Conservation (phyloP, 129 eudicot genomes). For the Ambrosia trifida region DNA sequence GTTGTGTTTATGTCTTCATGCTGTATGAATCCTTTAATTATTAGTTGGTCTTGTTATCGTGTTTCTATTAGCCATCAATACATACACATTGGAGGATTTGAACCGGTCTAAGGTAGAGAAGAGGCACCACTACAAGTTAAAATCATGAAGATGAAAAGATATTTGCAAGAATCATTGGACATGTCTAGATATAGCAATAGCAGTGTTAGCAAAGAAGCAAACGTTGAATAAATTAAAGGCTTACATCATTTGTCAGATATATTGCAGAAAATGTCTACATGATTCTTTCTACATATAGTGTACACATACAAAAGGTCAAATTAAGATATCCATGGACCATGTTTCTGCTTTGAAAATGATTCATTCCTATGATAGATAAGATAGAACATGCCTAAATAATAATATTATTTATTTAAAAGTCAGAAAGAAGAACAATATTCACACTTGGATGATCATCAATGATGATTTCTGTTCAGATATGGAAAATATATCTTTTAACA, state of each 20-base stretch:
- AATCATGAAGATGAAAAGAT: too few species aligned
- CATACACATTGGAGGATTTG: too few species aligned
- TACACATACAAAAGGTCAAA: neutral
- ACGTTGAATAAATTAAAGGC: neutral
- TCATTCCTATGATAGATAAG: neutral
- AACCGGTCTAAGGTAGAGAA: too few species aligned
- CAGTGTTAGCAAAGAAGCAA: neutral
- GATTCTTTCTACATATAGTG: neutral
- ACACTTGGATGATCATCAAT: neutral
- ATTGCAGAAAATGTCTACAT: neutral
- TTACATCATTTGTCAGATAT: neutral
- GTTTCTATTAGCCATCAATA: too few species aligned
- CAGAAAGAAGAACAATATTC: neutral
- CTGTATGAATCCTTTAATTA: too few species aligned
- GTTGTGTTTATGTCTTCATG: too few species aligned
- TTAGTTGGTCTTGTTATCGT: too few species aligned
- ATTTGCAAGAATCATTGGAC: too few species aligned
- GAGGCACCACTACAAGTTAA: too few species aligned
- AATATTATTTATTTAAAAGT: neutral
- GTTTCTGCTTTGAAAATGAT: neutral
- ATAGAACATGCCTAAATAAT: neutral
- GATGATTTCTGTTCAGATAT: neutral
- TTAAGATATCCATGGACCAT: constrained; percentile 6
- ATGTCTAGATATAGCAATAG: neutral
- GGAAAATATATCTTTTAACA: constrained; percentile 10